Evolutionary conservation across 225 moss, liverwort and hornwort species (phyloP), one percentile per base, ranked within the genome.

Genomic region (Physcomitrium patens): DNA sequence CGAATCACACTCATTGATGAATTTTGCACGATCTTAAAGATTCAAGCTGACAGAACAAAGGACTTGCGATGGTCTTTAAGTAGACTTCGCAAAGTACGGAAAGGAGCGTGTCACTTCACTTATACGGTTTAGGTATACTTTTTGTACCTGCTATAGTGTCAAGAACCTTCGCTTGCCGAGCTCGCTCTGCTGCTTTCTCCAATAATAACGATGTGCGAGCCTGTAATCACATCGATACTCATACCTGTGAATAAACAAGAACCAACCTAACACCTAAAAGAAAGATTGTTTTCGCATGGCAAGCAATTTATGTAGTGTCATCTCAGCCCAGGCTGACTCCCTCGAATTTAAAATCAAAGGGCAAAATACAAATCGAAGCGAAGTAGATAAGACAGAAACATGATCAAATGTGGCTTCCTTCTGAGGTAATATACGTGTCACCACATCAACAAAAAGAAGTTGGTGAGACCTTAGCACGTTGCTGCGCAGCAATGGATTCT

Each of bases 121-220:
- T 31, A 73, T 17, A 27, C 24, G 14, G n/a, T 47, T 19, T n/a
- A 67, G 23, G 49, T 57, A 52, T 60, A 60, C 41, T 50, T 24
- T 51, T 69, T 48, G 56, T 71, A 89, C 89, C 89, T 86, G 90
- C 86, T 62, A 90, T 78, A 18, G 70, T 81, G 60, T 90, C 88
- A 69, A 90, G 75, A 59, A 90, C 73, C 65, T 81, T 87, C 15
- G 79, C 74, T 67, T 87, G 85, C 45, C 90, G 83, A 45, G 88
- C 88, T 66, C 83, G 75, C 86, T 90, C 90, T n/a, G 85, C 87
- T 62, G 81, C 87, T 85, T 88, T 90, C 76, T 90, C 90, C 77
- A 86, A 57, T 63, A 88, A 5, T 50, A 90, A 78, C n/a, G 90
- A 86, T 17, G 86, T 90, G 57, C 87, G 87, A 77, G 88, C 85